These are phyloP conservation scores for Arbutus unedo DNA, from an alignment of 148 eudicot genomes.

Conservation along the genomic window DNA sequence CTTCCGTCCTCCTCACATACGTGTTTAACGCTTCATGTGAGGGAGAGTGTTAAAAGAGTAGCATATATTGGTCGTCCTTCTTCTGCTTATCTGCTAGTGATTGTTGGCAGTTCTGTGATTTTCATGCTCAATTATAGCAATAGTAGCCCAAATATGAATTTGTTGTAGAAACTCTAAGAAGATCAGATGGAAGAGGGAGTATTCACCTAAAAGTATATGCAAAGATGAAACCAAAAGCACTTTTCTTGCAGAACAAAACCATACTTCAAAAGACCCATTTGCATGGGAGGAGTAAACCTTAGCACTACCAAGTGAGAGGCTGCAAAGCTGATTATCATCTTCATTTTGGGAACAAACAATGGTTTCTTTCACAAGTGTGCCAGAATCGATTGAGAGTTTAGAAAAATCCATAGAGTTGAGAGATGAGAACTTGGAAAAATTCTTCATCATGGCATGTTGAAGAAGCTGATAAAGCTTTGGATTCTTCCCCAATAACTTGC, in stretches of 20 bases:
- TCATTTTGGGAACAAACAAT: conserved; percentile 9
- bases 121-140: too few species aligned
- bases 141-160: too few species aligned
- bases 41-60: too few species aligned
- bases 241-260: not conserved
- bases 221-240: not conserved
- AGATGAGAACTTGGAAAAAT: not conserved
- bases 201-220: not conserved
- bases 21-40: too few species aligned
- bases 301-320: conserved; percentile 16
- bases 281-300: conserved; percentile 20
- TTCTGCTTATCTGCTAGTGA: too few species aligned
- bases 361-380: conserved; percentile 12
- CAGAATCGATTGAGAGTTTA: not conserved
- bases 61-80: too few species aligned
- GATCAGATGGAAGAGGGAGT: not conserved
- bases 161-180: not conserved
- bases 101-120: too few species aligned
- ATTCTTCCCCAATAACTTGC: conserved; percentile 16
- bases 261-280: not conserved
- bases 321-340: not conserved
- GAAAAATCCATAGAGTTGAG: not conserved
- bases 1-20: too few species aligned
- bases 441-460: conserved; percentile 22
- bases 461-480: conserved; percentile 16